These are phyloP conservation scores for Boletus coccyginus DNA, from an alignment of 768 basidiomycete genomes.

Conservation along the genomic window DNA sequence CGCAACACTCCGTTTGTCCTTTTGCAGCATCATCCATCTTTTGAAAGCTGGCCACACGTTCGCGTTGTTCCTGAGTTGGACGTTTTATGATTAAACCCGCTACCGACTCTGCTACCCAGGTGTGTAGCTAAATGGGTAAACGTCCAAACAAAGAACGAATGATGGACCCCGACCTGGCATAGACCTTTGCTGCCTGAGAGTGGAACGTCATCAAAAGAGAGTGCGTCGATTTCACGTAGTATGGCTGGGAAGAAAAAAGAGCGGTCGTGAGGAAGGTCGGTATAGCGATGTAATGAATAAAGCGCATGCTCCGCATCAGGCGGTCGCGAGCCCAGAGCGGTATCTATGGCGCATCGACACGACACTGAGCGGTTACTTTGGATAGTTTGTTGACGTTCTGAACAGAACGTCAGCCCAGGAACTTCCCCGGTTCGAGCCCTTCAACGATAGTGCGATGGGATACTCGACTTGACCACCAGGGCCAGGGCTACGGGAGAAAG, in stretches of 20 bases:
- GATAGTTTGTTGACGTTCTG: constrained; percentile 88
- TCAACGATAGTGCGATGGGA: not conserved
- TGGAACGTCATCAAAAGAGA: constrained; percentile 70
- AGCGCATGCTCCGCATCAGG: constrained; percentile 47
- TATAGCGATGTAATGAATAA: not conserved
- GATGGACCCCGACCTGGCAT: not conserved
- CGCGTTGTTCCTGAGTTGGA: constrained; percentile 6
- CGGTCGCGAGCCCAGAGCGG: constrained; percentile 57
- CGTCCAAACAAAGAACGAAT: not conserved
- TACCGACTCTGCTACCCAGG: too few relatives aligned
- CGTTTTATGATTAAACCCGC: constrained; percentile 20
- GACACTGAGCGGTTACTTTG: constrained; percentile 65
- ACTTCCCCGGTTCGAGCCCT: not conserved
- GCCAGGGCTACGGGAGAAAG: constrained; percentile 77
- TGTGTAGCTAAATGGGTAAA: constrained; percentile 16
- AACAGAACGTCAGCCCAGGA: not conserved
- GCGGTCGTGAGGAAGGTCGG: not conserved
- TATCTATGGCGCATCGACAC: constrained; percentile 59
- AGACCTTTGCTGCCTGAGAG: constrained; percentile 74
- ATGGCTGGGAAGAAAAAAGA: constrained; percentile 46
- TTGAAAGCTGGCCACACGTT: constrained; percentile 22
- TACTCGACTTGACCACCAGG: constrained; percentile 75
- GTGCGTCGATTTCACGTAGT: constrained; percentile 62
- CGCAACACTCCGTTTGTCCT: too few relatives aligned
- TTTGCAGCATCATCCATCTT: constrained; percentile 22